phyloP scores from a whole-genome alignment of 2,329 filamentous ascomycete genomes.

The Penicillium thymicola region DNA sequence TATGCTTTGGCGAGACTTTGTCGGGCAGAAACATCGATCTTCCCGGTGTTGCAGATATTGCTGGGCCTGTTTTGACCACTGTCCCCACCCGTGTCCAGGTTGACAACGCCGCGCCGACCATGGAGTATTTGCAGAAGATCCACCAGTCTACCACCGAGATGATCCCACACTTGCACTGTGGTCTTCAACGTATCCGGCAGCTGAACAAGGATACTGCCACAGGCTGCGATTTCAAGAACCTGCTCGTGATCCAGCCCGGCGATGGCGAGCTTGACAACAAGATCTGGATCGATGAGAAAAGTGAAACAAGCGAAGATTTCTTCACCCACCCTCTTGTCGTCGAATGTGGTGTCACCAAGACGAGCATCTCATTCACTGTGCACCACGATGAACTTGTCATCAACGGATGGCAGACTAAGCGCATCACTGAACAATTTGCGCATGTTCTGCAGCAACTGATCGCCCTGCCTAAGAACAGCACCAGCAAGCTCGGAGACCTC shows the following conservation, averaged over 20 bases:
- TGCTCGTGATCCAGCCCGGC: constrained; percentile 43
- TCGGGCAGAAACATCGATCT: constrained; percentile 54
- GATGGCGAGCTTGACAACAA: constrained; percentile 23
- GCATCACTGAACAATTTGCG: constrained; percentile 52
- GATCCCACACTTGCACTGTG: constrained; percentile 64
- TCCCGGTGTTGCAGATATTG: constrained; percentile 47
- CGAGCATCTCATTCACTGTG: constrained; percentile 57
- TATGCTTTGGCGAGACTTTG: constrained; percentile 55
- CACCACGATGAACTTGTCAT: constrained; percentile 64
- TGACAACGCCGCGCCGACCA: constrained; percentile 34
- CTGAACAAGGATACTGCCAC: constrained; percentile 48
- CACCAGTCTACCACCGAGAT: constrained; percentile 56
- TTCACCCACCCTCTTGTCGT: constrained; percentile 62
- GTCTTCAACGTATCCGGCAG: constrained; percentile 52
- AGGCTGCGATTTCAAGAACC: constrained; percentile 49
- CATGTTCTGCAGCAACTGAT: constrained; percentile 36
- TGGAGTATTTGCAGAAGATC: constrained; percentile 55
- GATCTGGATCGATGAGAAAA: constrained; percentile 36
- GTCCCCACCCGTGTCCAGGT: constrained; percentile 42
- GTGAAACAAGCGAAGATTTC: constrained; percentile 57
- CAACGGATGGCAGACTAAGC: constrained; percentile 50
- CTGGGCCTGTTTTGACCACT: constrained; percentile 43
- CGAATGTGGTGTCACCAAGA: constrained; percentile 57
- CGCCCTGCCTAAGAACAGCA: constrained; percentile 21
- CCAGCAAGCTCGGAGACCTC: constrained; percentile 26